Evolutionary conservation across 306 rosid genomes (phyloP), one percentile per base, ranked within the genome.

Genomic region (Ochetophila trinervis): DNA sequence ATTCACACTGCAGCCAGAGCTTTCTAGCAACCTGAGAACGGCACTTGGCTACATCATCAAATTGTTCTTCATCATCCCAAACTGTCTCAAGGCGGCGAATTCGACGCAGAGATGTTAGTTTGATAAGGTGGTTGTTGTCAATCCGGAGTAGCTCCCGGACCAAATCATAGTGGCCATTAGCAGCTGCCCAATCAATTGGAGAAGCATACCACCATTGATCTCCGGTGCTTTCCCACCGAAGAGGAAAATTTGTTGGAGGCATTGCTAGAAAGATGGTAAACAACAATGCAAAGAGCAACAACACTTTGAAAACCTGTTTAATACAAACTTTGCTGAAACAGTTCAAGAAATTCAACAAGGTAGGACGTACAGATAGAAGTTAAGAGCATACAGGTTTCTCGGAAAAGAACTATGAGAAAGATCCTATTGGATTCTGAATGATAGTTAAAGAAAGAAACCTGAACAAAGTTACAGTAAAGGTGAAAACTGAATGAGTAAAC

Each of bases 141-240:
- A 93, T 75, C 23, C 84, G 82, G 20, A 93, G 96, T 14, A 93
- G 79, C 82, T 93, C 96, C 0, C 86, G 82, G 45, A 93, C 99
- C 59, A 93, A 82, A 76, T 93, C 97, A 58, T 89, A 93, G 70
- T 87, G 99, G 18, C 99, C 99, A 52, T 93, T 93, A 0, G 99
- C 99, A 3, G 97, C 99, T 11, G 99, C 99, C 84, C 87, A 93
- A 51, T 93, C 99, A 5, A 93, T 93, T 0, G 99, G 99, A 14
- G 97, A 93, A 45, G 96, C 97, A 71, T 79, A 93, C 99, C 99
- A 93, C 99, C 99, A 93, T 48, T 93, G 97, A 72, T 93, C 99
- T 24, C 99, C 97, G 3, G 97, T 90, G 79, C 99, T 93, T 80
- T 93, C 99, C 99, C 99, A 93, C 20, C 99, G 87, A 37, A 93